phyloP scores from a whole-genome alignment of 495 filamentous ascomycete genomes.

The Daldinia caldariorum region DNA sequence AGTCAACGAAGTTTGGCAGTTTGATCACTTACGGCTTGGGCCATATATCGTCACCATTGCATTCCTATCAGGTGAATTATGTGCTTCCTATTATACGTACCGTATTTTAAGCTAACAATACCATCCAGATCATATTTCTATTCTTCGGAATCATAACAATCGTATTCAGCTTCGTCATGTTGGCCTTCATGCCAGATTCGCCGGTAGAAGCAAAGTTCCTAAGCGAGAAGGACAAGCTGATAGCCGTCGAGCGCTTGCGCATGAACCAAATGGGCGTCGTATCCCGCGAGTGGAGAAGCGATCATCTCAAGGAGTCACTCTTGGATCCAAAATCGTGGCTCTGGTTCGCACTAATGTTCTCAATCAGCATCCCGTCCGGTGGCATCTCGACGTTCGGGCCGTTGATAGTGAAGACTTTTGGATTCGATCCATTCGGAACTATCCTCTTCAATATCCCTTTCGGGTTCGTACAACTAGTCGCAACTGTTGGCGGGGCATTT shows the following conservation, averaged over 20 bases:
- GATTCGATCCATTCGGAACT: conserved; percentile 65
- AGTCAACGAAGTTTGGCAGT: conserved; percentile 21
- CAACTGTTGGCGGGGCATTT: conserved; percentile 66
- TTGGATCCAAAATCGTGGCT: conserved; percentile 69
- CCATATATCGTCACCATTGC: conserved; percentile 61
- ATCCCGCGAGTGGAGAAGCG: conserved; percentile 68
- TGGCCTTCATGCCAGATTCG: conserved; percentile 66
- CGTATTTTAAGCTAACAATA: neutral
- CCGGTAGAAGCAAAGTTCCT: conserved; percentile 66
- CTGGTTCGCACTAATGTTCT: conserved; percentile 66
- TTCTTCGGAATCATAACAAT: conserved; percentile 65
- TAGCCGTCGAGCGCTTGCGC: conserved; percentile 59
- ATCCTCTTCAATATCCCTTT: conserved; percentile 73
- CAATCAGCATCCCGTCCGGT: conserved; percentile 67
- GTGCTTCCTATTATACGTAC: neutral
- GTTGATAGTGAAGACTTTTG: conserved; percentile 68
- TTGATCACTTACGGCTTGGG: conserved; percentile 62
- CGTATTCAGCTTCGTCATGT: conserved; percentile 56
- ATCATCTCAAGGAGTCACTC: conserved; percentile 66
- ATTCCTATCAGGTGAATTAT: conserved; percentile 59
- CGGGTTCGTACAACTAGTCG: conserved; percentile 67
- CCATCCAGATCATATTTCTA: conserved; percentile 62
- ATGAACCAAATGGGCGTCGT: conserved; percentile 71
- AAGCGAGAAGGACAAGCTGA: conserved; percentile 61
- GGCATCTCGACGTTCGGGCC: conserved; percentile 71